Percentiles rank a stretch among this genome's conserved stretches.
phyloP scores from a whole-genome alignment of 257 asterid species.

The Solanum bulbocastanum region DNA sequence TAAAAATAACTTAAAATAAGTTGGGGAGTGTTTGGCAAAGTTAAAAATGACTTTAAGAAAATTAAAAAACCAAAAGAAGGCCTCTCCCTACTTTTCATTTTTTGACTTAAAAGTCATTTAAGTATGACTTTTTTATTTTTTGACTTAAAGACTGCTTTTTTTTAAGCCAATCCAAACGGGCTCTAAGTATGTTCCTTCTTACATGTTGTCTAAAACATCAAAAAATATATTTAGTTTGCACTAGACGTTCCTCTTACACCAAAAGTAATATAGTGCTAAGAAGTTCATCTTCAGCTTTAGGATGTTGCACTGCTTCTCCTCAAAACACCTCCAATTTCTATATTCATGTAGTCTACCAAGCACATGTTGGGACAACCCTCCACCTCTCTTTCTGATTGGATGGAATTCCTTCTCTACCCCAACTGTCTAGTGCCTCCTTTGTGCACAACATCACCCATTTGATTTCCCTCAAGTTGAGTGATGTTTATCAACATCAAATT shows the following conservation, averaged over 20 bases:
- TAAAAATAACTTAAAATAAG: too few species aligned
- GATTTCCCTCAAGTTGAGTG: not conserved
- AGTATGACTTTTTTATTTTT: too few species aligned
- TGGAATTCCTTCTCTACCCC: not conserved
- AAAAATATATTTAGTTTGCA: not conserved
- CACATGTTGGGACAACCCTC: not conserved
- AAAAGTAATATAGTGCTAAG: not conserved
- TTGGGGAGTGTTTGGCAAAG: too few species aligned
- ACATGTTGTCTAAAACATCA: not conserved
- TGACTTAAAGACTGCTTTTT: too few species aligned
- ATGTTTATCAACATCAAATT: not conserved
- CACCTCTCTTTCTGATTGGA: not conserved
- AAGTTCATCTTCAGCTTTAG: not conserved
- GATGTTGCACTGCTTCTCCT: not conserved
- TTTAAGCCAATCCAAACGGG: too few species aligned
- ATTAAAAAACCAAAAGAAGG: too few species aligned
- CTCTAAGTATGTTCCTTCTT: not conserved
- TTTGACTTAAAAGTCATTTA: too few species aligned
- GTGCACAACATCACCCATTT: not conserved
- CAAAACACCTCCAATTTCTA: not conserved
- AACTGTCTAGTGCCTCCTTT: not conserved
- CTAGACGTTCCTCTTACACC: not conserved
- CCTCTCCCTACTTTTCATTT: too few species aligned
- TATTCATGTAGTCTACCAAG: not conserved
- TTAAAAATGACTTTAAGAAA: too few species aligned